Evolutionary conservation across 352 stramenopile genomes (phyloP).

Genomic region (Pythium periplocum): DNA sequence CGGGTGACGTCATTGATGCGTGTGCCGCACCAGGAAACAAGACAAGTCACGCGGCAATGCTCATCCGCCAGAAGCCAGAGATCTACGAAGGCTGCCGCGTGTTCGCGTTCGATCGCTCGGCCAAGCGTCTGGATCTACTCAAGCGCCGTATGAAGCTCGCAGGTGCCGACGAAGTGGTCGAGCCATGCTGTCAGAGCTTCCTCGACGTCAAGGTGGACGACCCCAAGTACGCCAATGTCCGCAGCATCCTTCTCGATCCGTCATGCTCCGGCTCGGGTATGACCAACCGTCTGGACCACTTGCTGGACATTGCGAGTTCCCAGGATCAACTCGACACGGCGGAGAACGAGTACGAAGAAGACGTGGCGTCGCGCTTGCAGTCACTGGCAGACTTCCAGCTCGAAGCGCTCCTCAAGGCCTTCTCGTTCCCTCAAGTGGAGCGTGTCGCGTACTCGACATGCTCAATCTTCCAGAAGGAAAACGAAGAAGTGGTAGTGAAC

Average conservation of each 20-base stretch:
- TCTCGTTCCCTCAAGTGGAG: slow-evolving; percentile 92
- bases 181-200: slow-evolving; percentile 90
- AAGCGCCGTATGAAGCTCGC: slow-evolving; percentile 83
- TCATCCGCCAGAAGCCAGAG: slow-evolving; percentile 67
- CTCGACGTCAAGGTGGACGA: slow-evolving; percentile 79
- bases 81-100: slow-evolving; percentile 59
- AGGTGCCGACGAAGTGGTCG: slow-evolving; percentile 66
- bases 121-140: slow-evolving; percentile 85
- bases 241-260: slow-evolving; percentile 93
- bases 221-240: slow-evolving; percentile 82
- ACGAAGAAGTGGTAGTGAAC: slow-evolving; percentile 91
- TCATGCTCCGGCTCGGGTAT: slow-evolving; percentile 97
- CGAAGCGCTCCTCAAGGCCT: slow-evolving; percentile 90
- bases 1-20: slow-evolving; percentile 92
- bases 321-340: slow-evolving; percentile 37
- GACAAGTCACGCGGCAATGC: slow-evolving; percentile 95
- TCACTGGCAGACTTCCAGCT: slow-evolving; percentile 95
- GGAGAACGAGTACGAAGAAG: slow-evolving; percentile 39
- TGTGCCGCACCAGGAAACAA: slow-evolving; percentile 99
- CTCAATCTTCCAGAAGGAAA: slow-evolving; percentile 94
- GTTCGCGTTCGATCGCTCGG: slow-evolving; percentile 92
- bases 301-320: slow-evolving; percentile 85
- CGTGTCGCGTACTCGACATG: slow-evolving; percentile 97
- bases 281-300: slow-evolving; percentile 88
- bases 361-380: slow-evolving; percentile 76